A percentile compares a stretch with the other conserved stretches of the same genome.
Evolutionary conservation across 352 stramenopile genomes (phyloP).

Genomic region (Elongisporangium prolatum): DNA sequence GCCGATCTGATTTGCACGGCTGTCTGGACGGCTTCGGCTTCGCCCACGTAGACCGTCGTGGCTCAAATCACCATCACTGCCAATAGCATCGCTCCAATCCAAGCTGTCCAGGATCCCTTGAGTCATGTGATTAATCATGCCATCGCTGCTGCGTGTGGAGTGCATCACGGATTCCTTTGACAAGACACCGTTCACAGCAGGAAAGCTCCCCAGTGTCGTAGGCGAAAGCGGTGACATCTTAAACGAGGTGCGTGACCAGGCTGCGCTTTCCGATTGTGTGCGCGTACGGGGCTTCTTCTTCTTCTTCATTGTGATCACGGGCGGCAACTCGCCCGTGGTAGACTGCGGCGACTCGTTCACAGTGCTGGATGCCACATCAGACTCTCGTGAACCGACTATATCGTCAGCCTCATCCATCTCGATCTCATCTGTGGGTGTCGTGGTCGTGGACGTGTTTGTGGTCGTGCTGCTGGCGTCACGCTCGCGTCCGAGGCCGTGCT

Average conservation of each 20-base stretch:
- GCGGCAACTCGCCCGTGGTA: background rate
- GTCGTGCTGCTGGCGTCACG: background rate
- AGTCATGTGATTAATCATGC: slow-evolving; percentile 34
- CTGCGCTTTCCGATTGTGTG: slow-evolving; percentile 74
- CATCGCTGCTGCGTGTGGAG: slow-evolving; percentile 42
- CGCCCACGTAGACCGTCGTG: slow-evolving; percentile 25
- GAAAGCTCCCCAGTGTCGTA: background rate
- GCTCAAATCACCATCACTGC: slow-evolving; percentile 16
- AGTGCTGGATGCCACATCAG: no score
- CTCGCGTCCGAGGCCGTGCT: no score
- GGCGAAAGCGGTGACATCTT: slow-evolving; percentile 41
- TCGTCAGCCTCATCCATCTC: slow-evolving; percentile 6
- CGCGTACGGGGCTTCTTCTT: slow-evolving; percentile 58
- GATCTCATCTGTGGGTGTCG: slow-evolving; percentile 23
- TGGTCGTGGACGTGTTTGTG: slow-evolving; percentile 32
- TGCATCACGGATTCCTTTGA: no score
- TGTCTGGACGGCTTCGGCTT: slow-evolving; percentile 10
- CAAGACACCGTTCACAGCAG: no score
- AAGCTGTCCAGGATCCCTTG: slow-evolving; percentile 43
- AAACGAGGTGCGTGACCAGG: slow-evolving; percentile 67
- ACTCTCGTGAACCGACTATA: slow-evolving; percentile 2
- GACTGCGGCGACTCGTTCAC: background rate
- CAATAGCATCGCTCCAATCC: slow-evolving; percentile 25
- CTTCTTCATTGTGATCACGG: slow-evolving; percentile 14
- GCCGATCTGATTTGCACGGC: background rate